Base-by-base conservation (phyloP, 495 filamentous ascomycete genomes). In the Thozetella sp. region DNA sequence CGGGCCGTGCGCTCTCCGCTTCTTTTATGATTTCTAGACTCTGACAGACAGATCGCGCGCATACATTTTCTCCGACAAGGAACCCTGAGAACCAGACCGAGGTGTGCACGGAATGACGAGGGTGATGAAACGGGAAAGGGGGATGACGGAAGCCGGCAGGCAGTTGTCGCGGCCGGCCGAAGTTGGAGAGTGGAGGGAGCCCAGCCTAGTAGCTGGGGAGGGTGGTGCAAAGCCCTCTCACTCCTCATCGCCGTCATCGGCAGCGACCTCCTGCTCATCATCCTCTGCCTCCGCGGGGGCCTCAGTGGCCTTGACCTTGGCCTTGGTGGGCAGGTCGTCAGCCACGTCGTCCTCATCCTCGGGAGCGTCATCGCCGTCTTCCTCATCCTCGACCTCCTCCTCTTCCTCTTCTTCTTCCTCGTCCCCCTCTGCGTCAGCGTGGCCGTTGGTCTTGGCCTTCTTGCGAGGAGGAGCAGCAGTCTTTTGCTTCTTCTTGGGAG, bases 401-500 rank as follows among this genome's bases (percentile, higher is more conserved):
- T 70, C 73, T 10, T 66, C 67, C 9, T 62, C 68, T 24, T 64
- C 67, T 12, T 67, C 71, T 13, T 72, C 70, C 17, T 64, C 73
- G 24, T 72, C 67, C 19, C 67, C 58, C 45, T 55, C 66, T 15
- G 56, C 64, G 25, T 63, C 59, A 9, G 63, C 58, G 3, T 51
- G 61, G 45, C 55, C 59, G 30, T 62, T 65, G 23, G 59, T 63
- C 48, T 61, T 54, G 64, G 68, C 64, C 53, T 73, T 73, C 65
- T 70, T 73, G 54, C 66, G 59, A 12, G 70, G 60, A 55, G 62
- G 64, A 23, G 67, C 55, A 37, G 60, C 61, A 17, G 72, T 79
- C 72, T 80, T 80, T 64, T 70, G 60, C 65, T 80, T 80, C 64
- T 80, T 80, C 67, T 76, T 80, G 34, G 78, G 78, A 53, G 76